A percentile compares a stretch with the other conserved stretches of the same genome.
Evolutionary conservation across 148 eudicot genomes (phyloP).

Genomic region (Beta vulgaris): DNA sequence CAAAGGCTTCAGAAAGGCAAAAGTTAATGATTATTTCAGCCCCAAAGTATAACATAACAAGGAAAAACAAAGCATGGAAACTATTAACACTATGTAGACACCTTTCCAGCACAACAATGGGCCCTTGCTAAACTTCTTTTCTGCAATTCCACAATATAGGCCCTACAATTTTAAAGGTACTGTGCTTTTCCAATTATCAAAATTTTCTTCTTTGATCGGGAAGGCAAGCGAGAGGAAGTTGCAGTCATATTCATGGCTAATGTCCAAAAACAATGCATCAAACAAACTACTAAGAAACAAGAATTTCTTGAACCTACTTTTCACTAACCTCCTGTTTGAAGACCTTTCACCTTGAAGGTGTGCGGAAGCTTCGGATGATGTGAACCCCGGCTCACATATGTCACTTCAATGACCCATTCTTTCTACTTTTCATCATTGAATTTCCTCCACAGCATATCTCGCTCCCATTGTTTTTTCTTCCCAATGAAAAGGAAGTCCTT

Average conservation of each 20-base stretch:
- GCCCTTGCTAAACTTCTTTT: not conserved
- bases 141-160: not conserved
- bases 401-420: not conserved
- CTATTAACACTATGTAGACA: not conserved
- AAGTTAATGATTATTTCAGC: too few relatives aligned
- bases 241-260: not conserved
- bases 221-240: not conserved
- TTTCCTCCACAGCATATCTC: not conserved
- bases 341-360: not conserved
- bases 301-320: not conserved
- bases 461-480: not conserved
- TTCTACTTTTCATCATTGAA: not conserved
- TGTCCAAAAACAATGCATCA: conserved; percentile 6
- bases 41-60: not conserved
- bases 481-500: not conserved
- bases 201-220: not conserved
- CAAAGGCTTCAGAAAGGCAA: not conserved
- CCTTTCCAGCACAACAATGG: not conserved
- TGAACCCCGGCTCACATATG: not conserved
- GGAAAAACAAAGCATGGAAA: not conserved
- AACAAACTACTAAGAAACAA: conserved; percentile 4
- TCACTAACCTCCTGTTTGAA: not conserved
- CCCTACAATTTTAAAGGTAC: not conserved
- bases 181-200: not conserved
- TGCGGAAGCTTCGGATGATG: not conserved